phyloP scores from a whole-genome alignment of 352 stramenopile genomes.

The Globisporangium orthogonon region DNA sequence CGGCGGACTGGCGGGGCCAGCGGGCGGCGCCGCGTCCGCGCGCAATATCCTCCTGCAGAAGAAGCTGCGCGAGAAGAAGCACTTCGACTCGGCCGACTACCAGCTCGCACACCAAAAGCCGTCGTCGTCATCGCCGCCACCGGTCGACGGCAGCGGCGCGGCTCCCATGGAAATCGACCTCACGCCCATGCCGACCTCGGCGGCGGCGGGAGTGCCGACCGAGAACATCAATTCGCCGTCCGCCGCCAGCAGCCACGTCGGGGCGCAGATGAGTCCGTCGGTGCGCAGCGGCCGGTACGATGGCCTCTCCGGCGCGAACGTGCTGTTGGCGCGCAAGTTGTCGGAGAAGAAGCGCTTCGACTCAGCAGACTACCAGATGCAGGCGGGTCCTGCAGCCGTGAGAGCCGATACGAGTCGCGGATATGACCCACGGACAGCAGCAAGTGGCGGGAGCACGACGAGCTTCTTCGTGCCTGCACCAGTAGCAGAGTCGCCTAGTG shows the following conservation, averaged over 20 bases:
- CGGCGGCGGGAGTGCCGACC: not conserved
- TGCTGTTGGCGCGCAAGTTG: conserved; percentile 26
- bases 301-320: conserved; percentile 24
- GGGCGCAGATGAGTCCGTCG: conserved; percentile 56
- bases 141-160: conserved; percentile 3
- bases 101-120: conserved; percentile 35
- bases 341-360: conserved; percentile 33
- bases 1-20: conserved; percentile 13
- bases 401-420: not conserved
- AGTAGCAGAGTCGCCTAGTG: not conserved
- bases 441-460: not conserved
- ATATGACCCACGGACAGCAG: not conserved
- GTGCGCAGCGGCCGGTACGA: conserved; percentile 40
- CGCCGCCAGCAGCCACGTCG: conserved; percentile 16
- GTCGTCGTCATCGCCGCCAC: conserved; percentile 3
- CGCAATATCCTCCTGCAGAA: conserved; percentile 67
- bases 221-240: conserved; percentile 42
- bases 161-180: conserved; percentile 26
- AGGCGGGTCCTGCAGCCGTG: not conserved
- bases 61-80: conserved; percentile 61
- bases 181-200: conserved; percentile 8
- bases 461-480: conserved; percentile 4
- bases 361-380: conserved; percentile 31
- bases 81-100: conserved; percentile 78
- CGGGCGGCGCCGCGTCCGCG: conserved; percentile 31